Evolutionary conservation across 768 basidiomycete species (phyloP), one percentile per base, ranked within the genome.

Genomic region (Russula sp.): DNA sequence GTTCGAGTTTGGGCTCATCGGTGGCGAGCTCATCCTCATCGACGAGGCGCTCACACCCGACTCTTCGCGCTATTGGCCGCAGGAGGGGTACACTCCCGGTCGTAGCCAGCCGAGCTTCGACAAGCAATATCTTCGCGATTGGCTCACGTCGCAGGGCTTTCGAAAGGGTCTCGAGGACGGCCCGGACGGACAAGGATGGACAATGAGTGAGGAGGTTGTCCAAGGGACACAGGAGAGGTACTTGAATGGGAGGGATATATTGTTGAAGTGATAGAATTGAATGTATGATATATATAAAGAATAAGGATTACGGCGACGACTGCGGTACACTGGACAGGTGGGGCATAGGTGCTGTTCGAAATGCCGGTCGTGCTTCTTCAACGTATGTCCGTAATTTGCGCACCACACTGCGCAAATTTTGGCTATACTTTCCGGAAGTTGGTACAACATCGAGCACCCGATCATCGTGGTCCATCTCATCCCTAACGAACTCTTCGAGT

Each of bases 31-130:
- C 26, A 90, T 96, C 66, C 83, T 98, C 54, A 88, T 98, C 69
- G 97, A 99, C 75, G 97, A 99, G 73, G 84, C 91, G n/a, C 83
- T 99, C 59, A 98, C 97, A 0, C 95, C 96, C 22, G 97, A 99
- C 75, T 98, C 94, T 14, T 97, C 94, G 20, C 84, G 96, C 36
- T 99, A 98, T 78, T 98, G 97, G 97, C 92, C 94, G 1, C 78
- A 87, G 7, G 80, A 78, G 5, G 81, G 78, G 3, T 98, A 97
- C 76, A 75, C 76, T 34, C 79, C 85, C 4, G 97, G 95, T 5
- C 79, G 82, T 40, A 72, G 86, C 0, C 96, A 97, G 75, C 84
- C 88, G 22, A 93, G 92, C 72, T 98, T 97, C 71, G 97, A 98
- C 75, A 99, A 98, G 77, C 97, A 99, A 76, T 98, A 90, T 71